These are phyloP conservation scores for Chrysosporium keratinophilum DNA, from an alignment of 2,329 filamentous ascomycete species.

Conservation along the genomic window DNA sequence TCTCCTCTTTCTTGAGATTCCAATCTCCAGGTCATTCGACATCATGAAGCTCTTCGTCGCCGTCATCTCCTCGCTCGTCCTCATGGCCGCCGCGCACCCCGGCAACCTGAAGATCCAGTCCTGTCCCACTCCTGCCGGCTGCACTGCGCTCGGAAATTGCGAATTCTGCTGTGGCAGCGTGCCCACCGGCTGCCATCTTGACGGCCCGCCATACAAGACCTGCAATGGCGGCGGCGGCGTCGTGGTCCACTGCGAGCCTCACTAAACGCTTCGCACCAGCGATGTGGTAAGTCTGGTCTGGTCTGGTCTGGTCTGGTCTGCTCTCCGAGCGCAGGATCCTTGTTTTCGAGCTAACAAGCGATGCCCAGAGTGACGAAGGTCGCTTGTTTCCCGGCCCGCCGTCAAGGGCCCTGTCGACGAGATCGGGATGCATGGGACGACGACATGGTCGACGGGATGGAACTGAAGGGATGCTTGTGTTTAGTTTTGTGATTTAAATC, in stretches of 20 bases:
- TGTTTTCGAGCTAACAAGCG: no score
- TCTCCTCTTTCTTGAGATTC: background rate
- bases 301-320: no score
- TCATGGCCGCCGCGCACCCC: constrained; percentile 2
- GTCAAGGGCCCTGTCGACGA: no score
- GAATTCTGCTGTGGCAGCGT: constrained; percentile 3
- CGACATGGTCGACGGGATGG: no score
- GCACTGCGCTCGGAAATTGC: constrained; percentile 1
- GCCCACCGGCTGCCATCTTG: constrained; percentile 3
- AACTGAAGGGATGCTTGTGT: no score
- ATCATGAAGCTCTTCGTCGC: constrained; percentile 9
- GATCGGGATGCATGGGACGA: no score
- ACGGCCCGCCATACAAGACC: constrained; percentile 4
- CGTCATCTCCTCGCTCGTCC: constrained; percentile 3
- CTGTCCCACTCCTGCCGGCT: background rate
- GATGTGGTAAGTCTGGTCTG: no score
- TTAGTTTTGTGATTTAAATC: no score
- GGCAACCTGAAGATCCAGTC: background rate
- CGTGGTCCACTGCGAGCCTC: constrained; percentile 8
- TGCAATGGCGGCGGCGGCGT: constrained; percentile 4
- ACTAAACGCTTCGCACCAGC: background rate
- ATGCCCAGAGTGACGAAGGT: no score
- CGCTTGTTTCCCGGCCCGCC: no score
- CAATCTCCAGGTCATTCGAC: background rate
- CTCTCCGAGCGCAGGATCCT: no score